Percentiles rank a stretch among this genome's conserved stretches.
Evolutionary conservation across 2,329 filamentous ascomycete genomes (phyloP).

Genomic region (Stagonosporopsis chrysanthemi): DNA sequence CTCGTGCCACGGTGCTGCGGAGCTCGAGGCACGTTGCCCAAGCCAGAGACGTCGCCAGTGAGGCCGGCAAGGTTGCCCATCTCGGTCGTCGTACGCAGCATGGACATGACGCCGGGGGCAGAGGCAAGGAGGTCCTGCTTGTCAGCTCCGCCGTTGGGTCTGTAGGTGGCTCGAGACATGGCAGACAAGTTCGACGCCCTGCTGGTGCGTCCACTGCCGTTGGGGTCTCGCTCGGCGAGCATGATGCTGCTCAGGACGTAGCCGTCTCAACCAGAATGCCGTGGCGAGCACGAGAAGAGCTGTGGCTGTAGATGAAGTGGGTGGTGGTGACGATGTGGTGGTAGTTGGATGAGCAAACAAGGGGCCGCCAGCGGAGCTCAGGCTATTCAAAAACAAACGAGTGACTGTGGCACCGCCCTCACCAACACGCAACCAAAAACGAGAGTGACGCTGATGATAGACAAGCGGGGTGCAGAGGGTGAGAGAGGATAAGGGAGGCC

Average conservation of each 20-base stretch:
- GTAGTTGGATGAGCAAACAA: conserved; percentile 31
- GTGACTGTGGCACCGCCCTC: conserved; percentile 24
- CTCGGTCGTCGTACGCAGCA: conserved; percentile 60
- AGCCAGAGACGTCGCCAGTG: conserved; percentile 46
- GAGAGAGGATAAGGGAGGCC: neutral
- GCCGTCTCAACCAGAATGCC: neutral
- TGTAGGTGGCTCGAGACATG: conserved; percentile 44
- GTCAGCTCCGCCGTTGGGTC: conserved; percentile 33
- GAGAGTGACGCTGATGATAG: conserved; percentile 26
- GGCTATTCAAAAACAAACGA: conserved; percentile 32
- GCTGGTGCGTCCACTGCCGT: conserved; percentile 56
- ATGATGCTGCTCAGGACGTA: conserved; percentile 44
- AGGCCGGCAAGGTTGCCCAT: conserved; percentile 55
- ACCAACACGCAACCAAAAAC: conserved; percentile 26
- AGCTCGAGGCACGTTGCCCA: conserved; percentile 49
- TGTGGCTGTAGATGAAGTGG: conserved; percentile 14
- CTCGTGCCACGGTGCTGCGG: conserved; percentile 41
- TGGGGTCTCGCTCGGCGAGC: conserved; percentile 55
- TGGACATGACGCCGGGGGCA: conserved; percentile 55
- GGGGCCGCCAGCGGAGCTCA: conserved; percentile 25
- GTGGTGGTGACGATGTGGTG: conserved; percentile 23
- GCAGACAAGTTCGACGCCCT: conserved; percentile 56
- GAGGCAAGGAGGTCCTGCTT: conserved; percentile 45
- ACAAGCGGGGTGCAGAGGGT: conserved; percentile 9
- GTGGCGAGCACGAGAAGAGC: conserved; percentile 1